Evolutionary conservation across 176 grass and related monocot species (phyloP).

Genomic region (Triticum aestivum): IWGSC_CS_RefSeq_v2.1 NC_057799.1:82472848-82473347

Average conservation of each 20-base stretch:
- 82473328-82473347: neutral
- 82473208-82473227: conserved; percentile 48
- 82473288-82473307: neutral
- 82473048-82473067: conserved; percentile 25
- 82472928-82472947: neutral
- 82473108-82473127: conserved; percentile 60
- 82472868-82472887: neutral
- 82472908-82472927: neutral
- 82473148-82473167: conserved; percentile 35
- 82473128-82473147: conserved; percentile 39
- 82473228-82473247: neutral
- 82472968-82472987: conserved; percentile 22
- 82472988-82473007: neutral
- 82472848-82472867: neutral
- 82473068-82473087: conserved; percentile 69
- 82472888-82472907: neutral
- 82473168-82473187: conserved; percentile 39
- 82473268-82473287: neutral
- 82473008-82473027: conserved; percentile 15
- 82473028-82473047: conserved; percentile 41
- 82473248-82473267: neutral
- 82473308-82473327: no score
- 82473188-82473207: conserved; percentile 27
- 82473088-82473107: conserved; percentile 64
- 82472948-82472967: conserved; percentile 2